Base-by-base conservation (phyloP, 495 filamentous ascomycete genomes). In the Penicillium diatomitis region DNA sequence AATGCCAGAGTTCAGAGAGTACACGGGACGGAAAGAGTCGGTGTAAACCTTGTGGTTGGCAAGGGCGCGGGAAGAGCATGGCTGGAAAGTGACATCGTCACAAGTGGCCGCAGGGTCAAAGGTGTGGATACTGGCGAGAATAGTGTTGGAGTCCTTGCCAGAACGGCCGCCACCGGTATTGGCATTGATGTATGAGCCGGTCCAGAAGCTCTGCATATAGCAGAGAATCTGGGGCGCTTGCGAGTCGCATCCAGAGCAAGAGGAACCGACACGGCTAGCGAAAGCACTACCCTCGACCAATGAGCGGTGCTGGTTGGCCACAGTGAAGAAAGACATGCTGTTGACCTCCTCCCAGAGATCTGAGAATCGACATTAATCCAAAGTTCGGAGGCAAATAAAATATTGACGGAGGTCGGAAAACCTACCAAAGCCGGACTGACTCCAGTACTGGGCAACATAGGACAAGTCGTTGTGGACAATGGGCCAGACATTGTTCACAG, bases 381-480 rank as follows among this genome's bases (percentile, higher is more conserved):
- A 20, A 20, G 20, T 20, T 20, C 20, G 20, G 1, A 20, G 20
- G 20, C 20, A 20, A 0, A 20, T 20, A 20, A 20, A 20, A 20
- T 2, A 20, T 20, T 20, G 20, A 20, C 0, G 20, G 29, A 11
- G 3, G 2, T 7, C 4, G 28, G 7, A 7, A 7, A 8, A 54
- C 45, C 30, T 32, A 57, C 61, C 65, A 48, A 76, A 87, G 30
- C 80, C 81, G 27, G 76, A 79, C 46, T 79, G 66, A 55, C 78
- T 81, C 85, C 86, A 89, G 67, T 87, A 82, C 54, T 86, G 76
- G 3, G 79, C 69, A 8, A 85, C 77, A 54, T 87, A 86, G n/a
- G 74, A 68, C 11, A 88, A 72, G 50, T 87, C 84, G 52, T 85
- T 85, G 38, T 73, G 53, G 3, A 86, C 74, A 32, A 86, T 63